These are phyloP conservation scores for Paulownia fortunei DNA, from an alignment of 257 asterid genomes.

Conservation along the genomic window DNA sequence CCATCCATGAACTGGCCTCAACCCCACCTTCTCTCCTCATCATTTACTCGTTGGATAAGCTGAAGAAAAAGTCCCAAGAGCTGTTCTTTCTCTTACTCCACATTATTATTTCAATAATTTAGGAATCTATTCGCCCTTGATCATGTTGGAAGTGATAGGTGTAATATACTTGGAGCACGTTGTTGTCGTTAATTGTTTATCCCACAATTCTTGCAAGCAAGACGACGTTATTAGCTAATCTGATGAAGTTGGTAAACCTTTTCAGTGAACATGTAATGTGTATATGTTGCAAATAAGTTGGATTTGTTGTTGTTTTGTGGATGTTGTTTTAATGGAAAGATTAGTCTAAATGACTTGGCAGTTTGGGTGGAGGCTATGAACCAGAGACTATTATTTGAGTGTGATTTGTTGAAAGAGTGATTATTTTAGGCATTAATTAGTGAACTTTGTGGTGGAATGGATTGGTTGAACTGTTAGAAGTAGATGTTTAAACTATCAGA, in stretches of 20 bases:
- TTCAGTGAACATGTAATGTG: slow-evolving; percentile 28
- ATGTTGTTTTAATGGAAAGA: not conserved
- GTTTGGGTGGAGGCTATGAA: not conserved
- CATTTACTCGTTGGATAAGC: slow-evolving; percentile 23
- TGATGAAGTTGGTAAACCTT: not conserved
- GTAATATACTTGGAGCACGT: not conserved
- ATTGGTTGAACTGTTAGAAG: not conserved
- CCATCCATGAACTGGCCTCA: slow-evolving; percentile 62
- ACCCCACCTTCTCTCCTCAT: slow-evolving; percentile 45
- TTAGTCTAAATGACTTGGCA: not conserved
- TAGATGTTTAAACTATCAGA: not conserved
- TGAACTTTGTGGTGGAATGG: not conserved
- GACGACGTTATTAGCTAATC: not conserved
- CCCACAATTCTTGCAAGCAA: too few species aligned
- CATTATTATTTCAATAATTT: slow-evolving; percentile 33
- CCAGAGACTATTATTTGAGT: not conserved
- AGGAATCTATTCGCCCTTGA: slow-evolving; percentile 18
- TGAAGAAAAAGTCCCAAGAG: not conserved
- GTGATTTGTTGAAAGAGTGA: not conserved
- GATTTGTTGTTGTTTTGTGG: not conserved
- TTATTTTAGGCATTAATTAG: not conserved
- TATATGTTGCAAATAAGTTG: slow-evolving; percentile 10
- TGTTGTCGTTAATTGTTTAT: not conserved
- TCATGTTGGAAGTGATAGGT: slow-evolving; percentile 26
- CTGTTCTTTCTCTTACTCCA: not conserved